phyloP scores from a whole-genome alignment of 2,329 filamentous ascomycete species.

The Waltergamsia citrina region DNA sequence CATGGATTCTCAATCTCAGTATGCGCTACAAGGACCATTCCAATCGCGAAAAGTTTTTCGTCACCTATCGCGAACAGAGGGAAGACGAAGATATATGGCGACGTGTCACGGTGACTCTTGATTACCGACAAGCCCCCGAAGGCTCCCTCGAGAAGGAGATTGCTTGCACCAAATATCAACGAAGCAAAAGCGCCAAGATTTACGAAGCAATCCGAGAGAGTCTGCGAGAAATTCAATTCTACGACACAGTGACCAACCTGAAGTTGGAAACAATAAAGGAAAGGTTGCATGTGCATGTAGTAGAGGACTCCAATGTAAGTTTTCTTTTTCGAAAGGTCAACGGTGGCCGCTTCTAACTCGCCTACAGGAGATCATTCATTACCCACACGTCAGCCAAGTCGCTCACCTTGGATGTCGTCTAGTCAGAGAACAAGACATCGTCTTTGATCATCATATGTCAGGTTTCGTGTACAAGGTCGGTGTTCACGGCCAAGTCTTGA shows the following conservation, averaged over 20 bases:
- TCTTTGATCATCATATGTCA: slow-evolving; percentile 87
- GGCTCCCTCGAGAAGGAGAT: slow-evolving; percentile 84
- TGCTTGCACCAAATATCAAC: slow-evolving; percentile 66
- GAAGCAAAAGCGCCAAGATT: slow-evolving; percentile 86
- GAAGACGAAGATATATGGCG: slow-evolving; percentile 77
- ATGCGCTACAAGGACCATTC: slow-evolving; percentile 97
- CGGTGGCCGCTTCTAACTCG: neutral
- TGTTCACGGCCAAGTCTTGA: slow-evolving; percentile 58
- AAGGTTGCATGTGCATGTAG: slow-evolving; percentile 88
- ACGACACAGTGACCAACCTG: slow-evolving; percentile 89
- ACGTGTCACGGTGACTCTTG: slow-evolving; percentile 84
- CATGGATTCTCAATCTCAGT: slow-evolving; percentile 94
- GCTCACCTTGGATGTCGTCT: slow-evolving; percentile 59
- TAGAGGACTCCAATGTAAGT: slow-evolving; percentile 80
- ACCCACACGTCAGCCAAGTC: slow-evolving; percentile 65
- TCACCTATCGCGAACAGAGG: slow-evolving; percentile 79
- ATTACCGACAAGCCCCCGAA: slow-evolving; percentile 73
- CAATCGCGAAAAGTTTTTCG: slow-evolving; percentile 92
- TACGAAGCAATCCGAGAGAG: slow-evolving; percentile 93
- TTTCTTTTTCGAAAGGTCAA: neutral
- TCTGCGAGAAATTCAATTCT: slow-evolving; percentile 88
- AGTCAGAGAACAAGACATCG: slow-evolving; percentile 64
- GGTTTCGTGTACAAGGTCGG: slow-evolving; percentile 95
- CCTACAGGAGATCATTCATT: slow-evolving; percentile 71
- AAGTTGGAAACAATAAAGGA: slow-evolving; percentile 85